Percentiles rank a stretch among this genome's conserved stretches.
Conservation (phyloP, 192 early-diverging fungal genomes). For the Allomyces javanicus region DNA sequence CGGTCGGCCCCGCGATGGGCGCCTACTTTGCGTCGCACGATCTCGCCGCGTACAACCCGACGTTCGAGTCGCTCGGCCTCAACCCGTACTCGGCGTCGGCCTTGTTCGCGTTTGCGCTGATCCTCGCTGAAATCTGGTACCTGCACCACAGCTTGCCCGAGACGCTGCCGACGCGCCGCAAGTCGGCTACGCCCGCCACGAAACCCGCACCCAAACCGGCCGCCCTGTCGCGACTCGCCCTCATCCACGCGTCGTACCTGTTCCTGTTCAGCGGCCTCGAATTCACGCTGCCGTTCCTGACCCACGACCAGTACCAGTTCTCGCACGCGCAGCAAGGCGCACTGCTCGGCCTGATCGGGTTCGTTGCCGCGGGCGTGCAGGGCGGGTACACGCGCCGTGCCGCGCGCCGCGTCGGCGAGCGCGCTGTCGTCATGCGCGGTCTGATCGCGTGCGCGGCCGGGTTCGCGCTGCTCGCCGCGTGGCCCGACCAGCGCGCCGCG, state of each 20-base stretch:
- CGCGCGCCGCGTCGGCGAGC: constrained; percentile 43
- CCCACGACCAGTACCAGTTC: constrained; percentile 76
- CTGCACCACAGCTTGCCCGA: constrained; percentile 59
- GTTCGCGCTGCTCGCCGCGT: constrained; percentile 32
- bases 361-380: constrained; percentile 71
- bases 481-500: constrained; percentile 12
- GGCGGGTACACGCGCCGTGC: constrained; percentile 77
- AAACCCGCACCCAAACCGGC: constrained; percentile 3
- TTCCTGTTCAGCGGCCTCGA: constrained; percentile 97
- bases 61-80: constrained; percentile 21
- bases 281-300: constrained; percentile 92
- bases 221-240: constrained; percentile 23
- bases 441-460: constrained; percentile 48
- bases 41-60: constrained; percentile 17
- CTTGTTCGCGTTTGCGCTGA: constrained; percentile 60
- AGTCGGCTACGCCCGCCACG: constrained; percentile 1
- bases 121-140: constrained; percentile 63
- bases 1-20: constrained; percentile 78
- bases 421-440: constrained; percentile 54
- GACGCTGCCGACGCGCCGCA: constrained; percentile 18
- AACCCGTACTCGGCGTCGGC: constrained; percentile 75
- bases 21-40: constrained; percentile 50
- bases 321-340: constrained; percentile 71
- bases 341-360: constrained; percentile 69
- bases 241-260: constrained; percentile 66